These are phyloP conservation scores for Lizonia empirigonia DNA, from an alignment of 2,329 filamentous ascomycete genomes.

Conservation along the genomic window DNA sequence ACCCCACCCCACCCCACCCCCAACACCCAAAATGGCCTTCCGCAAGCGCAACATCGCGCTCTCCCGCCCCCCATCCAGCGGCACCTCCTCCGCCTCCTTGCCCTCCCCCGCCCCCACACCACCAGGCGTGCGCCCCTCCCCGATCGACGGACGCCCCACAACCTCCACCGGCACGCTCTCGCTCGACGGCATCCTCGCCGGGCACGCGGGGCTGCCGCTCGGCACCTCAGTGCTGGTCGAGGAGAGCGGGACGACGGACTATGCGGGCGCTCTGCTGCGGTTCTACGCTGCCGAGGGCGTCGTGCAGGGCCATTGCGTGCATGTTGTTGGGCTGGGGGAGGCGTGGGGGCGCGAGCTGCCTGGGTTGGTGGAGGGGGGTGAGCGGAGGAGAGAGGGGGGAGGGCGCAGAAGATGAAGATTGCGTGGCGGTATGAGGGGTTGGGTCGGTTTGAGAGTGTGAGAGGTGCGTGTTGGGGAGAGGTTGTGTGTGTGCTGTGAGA, in stretches of 20 bases:
- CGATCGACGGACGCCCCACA: constrained; percentile 82
- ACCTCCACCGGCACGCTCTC: constrained; percentile 91
- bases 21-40: constrained; percentile 67
- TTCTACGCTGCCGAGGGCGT: constrained; percentile 95
- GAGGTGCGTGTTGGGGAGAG: constrained; percentile 63
- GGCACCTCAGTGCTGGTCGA: constrained; percentile 82
- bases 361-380: constrained; percentile 60
- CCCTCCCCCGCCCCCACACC: constrained; percentile 21
- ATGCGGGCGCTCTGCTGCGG: constrained; percentile 78
- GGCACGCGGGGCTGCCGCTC: constrained; percentile 82
- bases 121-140: constrained; percentile 76
- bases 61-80: constrained; percentile 43
- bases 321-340: constrained; percentile 80
- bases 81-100: constrained; percentile 18
- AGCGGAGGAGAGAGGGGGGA: constrained; percentile 40
- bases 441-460: constrained; percentile 68
- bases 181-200: constrained; percentile 81
- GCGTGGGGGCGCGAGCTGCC: constrained; percentile 85
- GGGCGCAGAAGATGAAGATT: constrained; percentile 84
- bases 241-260: constrained; percentile 93
- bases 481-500: no score
- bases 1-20: constrained; percentile 1
- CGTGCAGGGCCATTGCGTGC: constrained; percentile 85
- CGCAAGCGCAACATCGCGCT: constrained; percentile 69
- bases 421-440: constrained; percentile 95